phyloP scores from a whole-genome alignment of 345 rosid genomes.

The Erysimum cheiranthoides region DNA sequence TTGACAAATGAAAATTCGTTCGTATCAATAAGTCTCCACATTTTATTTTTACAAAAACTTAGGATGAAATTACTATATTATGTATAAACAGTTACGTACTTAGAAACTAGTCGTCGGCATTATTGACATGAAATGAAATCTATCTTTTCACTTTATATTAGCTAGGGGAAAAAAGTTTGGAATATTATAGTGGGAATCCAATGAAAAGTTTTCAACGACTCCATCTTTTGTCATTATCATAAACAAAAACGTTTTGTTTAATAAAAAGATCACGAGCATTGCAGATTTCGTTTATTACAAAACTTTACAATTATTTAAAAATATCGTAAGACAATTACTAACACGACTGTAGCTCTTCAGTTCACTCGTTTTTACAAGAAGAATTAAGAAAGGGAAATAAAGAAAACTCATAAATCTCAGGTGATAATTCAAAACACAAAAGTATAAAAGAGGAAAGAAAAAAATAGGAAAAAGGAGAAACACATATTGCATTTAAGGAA shows the following conservation, averaged over 20 bases:
- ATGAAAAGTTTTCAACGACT: constrained; percentile 44
- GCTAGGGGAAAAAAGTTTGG: constrained; percentile 14
- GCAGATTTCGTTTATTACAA: constrained; percentile 20
- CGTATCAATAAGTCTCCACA: constrained; percentile 17
- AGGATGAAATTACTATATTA: constrained; percentile 16
- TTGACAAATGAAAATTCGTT: constrained; percentile 45
- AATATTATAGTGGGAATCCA: constrained; percentile 40
- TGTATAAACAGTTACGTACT: constrained; percentile 25
- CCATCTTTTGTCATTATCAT: constrained; percentile 33
- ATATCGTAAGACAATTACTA: constrained; percentile 1
- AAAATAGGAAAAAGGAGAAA: neutral
- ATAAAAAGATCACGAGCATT: constrained; percentile 6
- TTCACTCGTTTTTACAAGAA: constrained; percentile 22
- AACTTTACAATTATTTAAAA: neutral
- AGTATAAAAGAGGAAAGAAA: neutral
- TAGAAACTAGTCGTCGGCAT: constrained; percentile 30
- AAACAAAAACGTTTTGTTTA: constrained; percentile 12
- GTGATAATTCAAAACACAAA: constrained; percentile 27
- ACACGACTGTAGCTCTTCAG: constrained; percentile 18
- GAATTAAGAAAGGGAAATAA: neutral
- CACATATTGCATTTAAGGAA: constrained; percentile 9
- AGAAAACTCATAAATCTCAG: constrained; percentile 12
- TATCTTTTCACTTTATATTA: constrained; percentile 42
- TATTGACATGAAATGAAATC: constrained; percentile 35
- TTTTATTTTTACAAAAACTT: constrained; percentile 7